Evolutionary conservation across 257 asterid species (phyloP).

Genomic region (Eustoma russellianum): DNA sequence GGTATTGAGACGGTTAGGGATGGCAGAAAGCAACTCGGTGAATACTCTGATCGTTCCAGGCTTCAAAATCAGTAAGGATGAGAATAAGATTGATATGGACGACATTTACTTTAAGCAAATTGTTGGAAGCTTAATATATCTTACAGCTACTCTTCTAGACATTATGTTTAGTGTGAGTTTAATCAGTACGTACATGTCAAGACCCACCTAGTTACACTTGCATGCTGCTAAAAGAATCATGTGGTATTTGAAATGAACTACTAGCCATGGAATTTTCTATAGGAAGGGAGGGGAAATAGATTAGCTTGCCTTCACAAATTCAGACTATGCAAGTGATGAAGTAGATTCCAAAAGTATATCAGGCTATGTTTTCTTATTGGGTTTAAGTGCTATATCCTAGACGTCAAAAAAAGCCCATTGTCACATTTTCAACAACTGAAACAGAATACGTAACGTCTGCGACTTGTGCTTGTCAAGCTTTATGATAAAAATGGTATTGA

Average conservation of each 20-base stretch:
- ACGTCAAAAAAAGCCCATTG: constrained; percentile 6
- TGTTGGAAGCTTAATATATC: constrained; percentile 8
- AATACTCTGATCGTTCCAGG: constrained; percentile 2
- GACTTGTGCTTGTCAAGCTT: constrained; percentile 1
- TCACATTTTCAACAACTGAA: background rate
- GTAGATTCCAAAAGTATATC: constrained; percentile 4
- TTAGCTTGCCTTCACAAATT: background rate
- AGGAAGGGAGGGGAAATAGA: constrained; percentile 4
- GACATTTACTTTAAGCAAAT: background rate
- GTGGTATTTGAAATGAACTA: constrained; percentile 4
- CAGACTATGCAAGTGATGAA: constrained; percentile 5
- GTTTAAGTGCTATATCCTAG: constrained; percentile 1
- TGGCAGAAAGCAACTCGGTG: constrained; percentile 4
- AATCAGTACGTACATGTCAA: constrained; percentile 6
- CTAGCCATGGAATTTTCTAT: constrained; percentile 2
- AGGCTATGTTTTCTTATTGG: constrained; percentile 4
- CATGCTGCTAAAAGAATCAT: background rate
- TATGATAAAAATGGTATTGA: background rate
- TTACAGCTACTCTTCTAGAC: constrained; percentile 1
- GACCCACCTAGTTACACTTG: background rate
- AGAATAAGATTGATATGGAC: background rate
- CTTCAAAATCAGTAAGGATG: background rate
- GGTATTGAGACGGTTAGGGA: background rate
- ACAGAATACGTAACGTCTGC: constrained; percentile 3
- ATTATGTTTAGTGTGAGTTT: background rate